Conservation (phyloP, 306 rosid species). For the Dryas drummondii region DNA sequence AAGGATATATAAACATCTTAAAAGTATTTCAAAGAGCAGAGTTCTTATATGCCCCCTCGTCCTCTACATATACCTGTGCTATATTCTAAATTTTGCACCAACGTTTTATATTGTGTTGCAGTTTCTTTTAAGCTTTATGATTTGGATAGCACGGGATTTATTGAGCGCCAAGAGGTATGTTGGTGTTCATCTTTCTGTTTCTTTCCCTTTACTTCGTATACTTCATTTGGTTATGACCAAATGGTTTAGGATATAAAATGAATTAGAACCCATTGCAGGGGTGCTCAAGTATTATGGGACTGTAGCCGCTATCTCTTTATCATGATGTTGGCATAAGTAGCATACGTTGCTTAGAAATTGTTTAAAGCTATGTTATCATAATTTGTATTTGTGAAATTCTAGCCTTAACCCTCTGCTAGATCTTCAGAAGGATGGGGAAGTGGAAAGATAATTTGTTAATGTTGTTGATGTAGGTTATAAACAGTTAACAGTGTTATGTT, state of each 20-base stretch:
- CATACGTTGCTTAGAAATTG: background rate
- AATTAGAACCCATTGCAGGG: background rate
- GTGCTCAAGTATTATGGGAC: constrained; percentile 4
- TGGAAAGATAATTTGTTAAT: background rate
- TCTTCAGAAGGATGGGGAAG: background rate
- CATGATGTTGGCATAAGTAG: background rate
- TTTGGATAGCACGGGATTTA: constrained; percentile 67
- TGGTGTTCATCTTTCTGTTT: background rate
- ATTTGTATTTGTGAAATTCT: background rate
- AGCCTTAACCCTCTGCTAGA: background rate
- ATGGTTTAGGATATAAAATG: background rate
- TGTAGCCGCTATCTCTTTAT: background rate
- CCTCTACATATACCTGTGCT: background rate
- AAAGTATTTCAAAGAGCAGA: background rate
- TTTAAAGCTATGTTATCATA: background rate
- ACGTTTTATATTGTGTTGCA: constrained; percentile 28
- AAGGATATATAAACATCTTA: background rate
- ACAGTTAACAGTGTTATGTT: too few relatives aligned
- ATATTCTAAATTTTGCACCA: background rate
- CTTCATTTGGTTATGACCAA: background rate
- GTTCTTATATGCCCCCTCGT: constrained; percentile 4
- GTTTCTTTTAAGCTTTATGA: constrained; percentile 90
- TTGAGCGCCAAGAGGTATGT: constrained; percentile 83
- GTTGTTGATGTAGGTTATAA: too few relatives aligned
- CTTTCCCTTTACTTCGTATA: background rate